Percentiles rank a stretch among this genome's conserved stretches.
Conservation (phyloP, 805 yeast species). For the Schizosaccharomyces cryophilus region DNA sequence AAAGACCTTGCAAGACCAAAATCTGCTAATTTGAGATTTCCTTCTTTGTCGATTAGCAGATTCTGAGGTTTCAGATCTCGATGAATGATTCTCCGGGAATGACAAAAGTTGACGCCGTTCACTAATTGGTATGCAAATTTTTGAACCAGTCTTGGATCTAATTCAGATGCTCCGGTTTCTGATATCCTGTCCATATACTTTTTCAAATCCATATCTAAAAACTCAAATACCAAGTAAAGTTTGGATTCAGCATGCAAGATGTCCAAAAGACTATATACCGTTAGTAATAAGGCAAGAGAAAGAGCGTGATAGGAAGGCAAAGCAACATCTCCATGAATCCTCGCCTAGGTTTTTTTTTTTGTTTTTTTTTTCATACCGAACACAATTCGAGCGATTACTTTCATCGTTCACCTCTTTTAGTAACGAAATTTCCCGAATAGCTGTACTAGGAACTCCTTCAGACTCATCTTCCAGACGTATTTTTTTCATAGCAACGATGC, state of each 20-base stretch:
- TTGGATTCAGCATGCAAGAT: slow-evolving; percentile 87
- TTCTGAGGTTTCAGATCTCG: slow-evolving; percentile 94
- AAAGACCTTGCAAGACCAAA: slow-evolving; percentile 93
- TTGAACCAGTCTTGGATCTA: slow-evolving; percentile 76
- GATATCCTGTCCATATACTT: slow-evolving; percentile 92
- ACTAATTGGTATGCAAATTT: slow-evolving; percentile 78
- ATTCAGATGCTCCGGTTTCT: slow-evolving; percentile 45
- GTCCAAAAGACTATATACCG: slow-evolving; percentile 30
- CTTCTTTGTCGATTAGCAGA: slow-evolving; percentile 79
- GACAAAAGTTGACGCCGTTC: slow-evolving; percentile 53
- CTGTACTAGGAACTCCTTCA: slow-evolving; percentile 97
- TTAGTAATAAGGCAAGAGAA: neutral
- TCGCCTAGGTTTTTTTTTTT: neutral
- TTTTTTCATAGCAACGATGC: slow-evolving; percentile 88
- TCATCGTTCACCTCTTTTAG: slow-evolving; percentile 84
- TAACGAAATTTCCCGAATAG: slow-evolving; percentile 84
- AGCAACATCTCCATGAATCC: neutral
- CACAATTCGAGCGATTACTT: slow-evolving; percentile 43
- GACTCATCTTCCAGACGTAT: slow-evolving; percentile 88
- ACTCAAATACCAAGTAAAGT: slow-evolving; percentile 79
- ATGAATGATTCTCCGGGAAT: slow-evolving; percentile 78
- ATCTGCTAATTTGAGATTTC: slow-evolving; percentile 73
- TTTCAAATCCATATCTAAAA: slow-evolving; percentile 78
- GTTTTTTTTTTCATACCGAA: neutral
- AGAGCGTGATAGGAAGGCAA: neutral